Conservation (phyloP, 768 basidiomycete species). For the Lactifluus piperatus region DNA sequence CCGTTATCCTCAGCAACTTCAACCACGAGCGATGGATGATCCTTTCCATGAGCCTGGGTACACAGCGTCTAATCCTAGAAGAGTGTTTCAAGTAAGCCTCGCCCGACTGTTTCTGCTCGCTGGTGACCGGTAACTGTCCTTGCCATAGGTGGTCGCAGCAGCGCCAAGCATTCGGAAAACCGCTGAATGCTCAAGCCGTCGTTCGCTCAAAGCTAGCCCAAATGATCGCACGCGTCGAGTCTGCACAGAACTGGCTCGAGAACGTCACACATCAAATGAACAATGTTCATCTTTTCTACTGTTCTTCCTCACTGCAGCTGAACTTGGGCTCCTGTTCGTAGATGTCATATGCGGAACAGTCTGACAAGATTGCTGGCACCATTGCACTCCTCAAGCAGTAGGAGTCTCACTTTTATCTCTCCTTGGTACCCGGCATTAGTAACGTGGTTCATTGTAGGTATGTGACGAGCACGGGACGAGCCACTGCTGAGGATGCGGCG, state of each 20-base stretch:
- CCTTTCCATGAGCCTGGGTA: conserved; percentile 54
- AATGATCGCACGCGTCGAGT: conserved; percentile 89
- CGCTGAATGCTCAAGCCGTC: conserved; percentile 72
- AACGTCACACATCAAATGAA: conserved; percentile 88
- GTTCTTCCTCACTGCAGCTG: conserved; percentile 11
- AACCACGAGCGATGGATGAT: conserved; percentile 93
- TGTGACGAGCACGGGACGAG: conserved; percentile 55
- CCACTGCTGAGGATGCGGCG: conserved; percentile 66
- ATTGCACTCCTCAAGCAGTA: conserved; percentile 87
- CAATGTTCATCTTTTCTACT: conserved; percentile 39
- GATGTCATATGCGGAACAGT: conserved; percentile 84
- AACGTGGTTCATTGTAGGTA: conserved; percentile 35
- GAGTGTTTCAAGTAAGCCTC: conserved; percentile 72
- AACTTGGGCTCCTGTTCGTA: conserved; percentile 26
- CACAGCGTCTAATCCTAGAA: conserved; percentile 77
- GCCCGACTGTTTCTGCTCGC: background rate
- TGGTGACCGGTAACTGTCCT: background rate
- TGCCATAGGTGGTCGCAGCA: conserved; percentile 72
- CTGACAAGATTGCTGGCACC: conserved; percentile 77
- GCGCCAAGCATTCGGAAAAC: conserved; percentile 86
- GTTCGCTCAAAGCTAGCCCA: conserved; percentile 78
- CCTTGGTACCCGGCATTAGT: background rate
- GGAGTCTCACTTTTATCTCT: conserved; percentile 22
- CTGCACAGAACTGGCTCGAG: conserved; percentile 84
- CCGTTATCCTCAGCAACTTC: conserved; percentile 77